Evolutionary conservation across 1,139 yeast species (phyloP).

Genomic region (Candida dubliniensis): DNA sequence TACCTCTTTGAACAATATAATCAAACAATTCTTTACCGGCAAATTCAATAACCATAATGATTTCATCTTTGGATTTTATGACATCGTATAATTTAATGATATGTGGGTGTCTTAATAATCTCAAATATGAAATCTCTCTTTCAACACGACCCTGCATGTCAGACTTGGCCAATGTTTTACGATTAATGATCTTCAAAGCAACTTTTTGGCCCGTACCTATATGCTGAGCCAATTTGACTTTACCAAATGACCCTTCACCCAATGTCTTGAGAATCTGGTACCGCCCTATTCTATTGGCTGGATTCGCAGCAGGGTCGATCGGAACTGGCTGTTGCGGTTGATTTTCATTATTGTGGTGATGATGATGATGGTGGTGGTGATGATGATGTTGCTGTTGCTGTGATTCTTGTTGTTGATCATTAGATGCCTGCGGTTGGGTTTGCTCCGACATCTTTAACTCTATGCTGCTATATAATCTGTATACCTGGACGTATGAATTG

Average conservation of each 20-base stretch:
- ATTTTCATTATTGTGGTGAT: conserved; percentile 14
- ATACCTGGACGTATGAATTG: not conserved
- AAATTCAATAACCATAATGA: conserved; percentile 95
- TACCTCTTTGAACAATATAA: conserved; percentile 92
- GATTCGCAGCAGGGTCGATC: conserved; percentile 32
- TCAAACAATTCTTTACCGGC: conserved; percentile 97
- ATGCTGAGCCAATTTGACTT: conserved; percentile 94
- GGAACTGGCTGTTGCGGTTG: conserved; percentile 17
- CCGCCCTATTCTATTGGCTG: conserved; percentile 71
- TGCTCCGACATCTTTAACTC: conserved; percentile 1
- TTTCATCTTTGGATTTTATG: conserved; percentile 92
- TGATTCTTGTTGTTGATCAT: conserved; percentile 14
- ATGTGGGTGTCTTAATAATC: conserved; percentile 92
- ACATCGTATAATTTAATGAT: conserved; percentile 95
- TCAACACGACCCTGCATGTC: conserved; percentile 98
- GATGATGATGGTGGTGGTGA: conserved; percentile 16
- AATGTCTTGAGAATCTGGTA: conserved; percentile 92
- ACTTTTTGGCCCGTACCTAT: conserved; percentile 90
- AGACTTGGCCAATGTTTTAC: conserved; percentile 89
- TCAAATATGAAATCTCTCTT: conserved; percentile 86
- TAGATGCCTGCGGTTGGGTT: conserved; percentile 6
- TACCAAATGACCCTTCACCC: conserved; percentile 98
- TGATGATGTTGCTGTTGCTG: conserved; percentile 9
- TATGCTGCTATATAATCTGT: not conserved
- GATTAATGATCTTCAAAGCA: conserved; percentile 90